Evolutionary conservation across 768 basidiomycete genomes (phyloP).

Genomic region (Hericium erinaceus): DNA sequence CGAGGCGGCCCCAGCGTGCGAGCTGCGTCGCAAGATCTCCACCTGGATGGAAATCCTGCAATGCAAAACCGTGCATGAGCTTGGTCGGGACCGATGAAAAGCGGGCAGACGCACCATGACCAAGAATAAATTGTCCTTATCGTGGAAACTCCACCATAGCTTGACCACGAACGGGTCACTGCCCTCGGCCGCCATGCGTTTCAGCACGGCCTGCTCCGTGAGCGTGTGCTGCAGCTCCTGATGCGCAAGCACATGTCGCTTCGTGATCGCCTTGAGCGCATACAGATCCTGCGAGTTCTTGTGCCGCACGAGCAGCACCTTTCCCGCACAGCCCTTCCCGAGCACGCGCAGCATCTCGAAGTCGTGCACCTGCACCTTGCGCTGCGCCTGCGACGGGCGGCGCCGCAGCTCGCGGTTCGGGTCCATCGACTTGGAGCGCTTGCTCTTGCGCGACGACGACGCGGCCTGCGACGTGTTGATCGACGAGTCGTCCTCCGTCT

Average conservation of each 20-base stretch:
- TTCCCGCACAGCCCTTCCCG: slow-evolving; percentile 96
- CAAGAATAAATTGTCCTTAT: slow-evolving; percentile 93
- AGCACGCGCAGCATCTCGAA: slow-evolving; percentile 97
- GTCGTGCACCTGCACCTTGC: slow-evolving; percentile 78
- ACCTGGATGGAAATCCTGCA: slow-evolving; percentile 86
- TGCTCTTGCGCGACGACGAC: slow-evolving; percentile 30
- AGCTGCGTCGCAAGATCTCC: slow-evolving; percentile 97
- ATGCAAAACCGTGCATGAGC: neutral
- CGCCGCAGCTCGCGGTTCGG: slow-evolving; percentile 40
- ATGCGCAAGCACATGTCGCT: slow-evolving; percentile 92
- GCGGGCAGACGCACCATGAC: slow-evolving; percentile 64
- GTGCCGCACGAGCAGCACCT: slow-evolving; percentile 86
- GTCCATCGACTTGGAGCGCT: slow-evolving; percentile 39
- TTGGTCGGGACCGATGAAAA: neutral
- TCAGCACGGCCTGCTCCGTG: slow-evolving; percentile 92
- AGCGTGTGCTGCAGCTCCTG: slow-evolving; percentile 95
- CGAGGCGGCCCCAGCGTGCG: slow-evolving; percentile 89
- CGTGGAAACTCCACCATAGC: slow-evolving; percentile 96
- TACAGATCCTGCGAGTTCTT: slow-evolving; percentile 64
- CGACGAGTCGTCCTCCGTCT: slow-evolving; percentile 60
- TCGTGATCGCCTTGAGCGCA: slow-evolving; percentile 96
- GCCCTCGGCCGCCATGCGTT: slow-evolving; percentile 83
- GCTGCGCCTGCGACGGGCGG: slow-evolving; percentile 20
- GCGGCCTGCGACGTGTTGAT: slow-evolving; percentile 43
- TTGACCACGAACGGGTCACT: slow-evolving; percentile 93